Base-by-base conservation (phyloP, 2,329 filamentous ascomycete species). In the Hortaea werneckii region DNA sequence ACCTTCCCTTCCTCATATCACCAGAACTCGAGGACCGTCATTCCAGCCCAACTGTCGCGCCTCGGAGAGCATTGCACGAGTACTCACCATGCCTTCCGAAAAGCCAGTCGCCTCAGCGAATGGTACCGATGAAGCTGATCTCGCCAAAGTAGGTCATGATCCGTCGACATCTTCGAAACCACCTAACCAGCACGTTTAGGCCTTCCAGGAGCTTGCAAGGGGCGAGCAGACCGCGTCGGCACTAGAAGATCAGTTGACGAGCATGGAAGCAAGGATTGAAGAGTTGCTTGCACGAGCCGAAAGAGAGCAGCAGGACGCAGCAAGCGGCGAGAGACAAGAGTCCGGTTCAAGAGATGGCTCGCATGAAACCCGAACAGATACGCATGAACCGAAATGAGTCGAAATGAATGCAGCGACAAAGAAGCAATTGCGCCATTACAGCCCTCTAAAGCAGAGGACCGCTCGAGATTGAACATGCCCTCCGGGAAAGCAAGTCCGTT, bases 201-300 rank as follows among this genome's bases (percentile, higher is more conserved):
- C 71, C 32, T 71, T 74, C 57, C 66, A 73, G 53, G 71, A 73
- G 48, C 65, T 75, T 30, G 67, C 69, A 30, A 75, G 72, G 48
- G 77, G 76, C 55, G 77, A 80, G 61, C 67, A 66, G 48, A 74
- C 76, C 29, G 77, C 77, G 5, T 64, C 72, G 28, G 73, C 70
- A 13, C 60, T 80, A 29, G 77, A 80, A 57, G 69, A 68, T 49
- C 72, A 77, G 53, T 67, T 80, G 29, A 69, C 68, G 47, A 65
- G 65, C 26, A 66, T 80, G 44, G 77, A 80, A 57, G 67, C 65
- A 45, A 75, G 74, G 59, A 77, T 80, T 41, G 72, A 76, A 51
- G 68, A 70, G 39, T 58, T 77, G 5, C 62, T 77, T 12, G 72
- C 68, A 11, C 67, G 69, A 44, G 69, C 73, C 13, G 70, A 72